Evolutionary conservation across 495 filamentous ascomycete genomes (phyloP), one percentile per base, ranked within the genome.

Genomic region (Halenospora varia): DNA sequence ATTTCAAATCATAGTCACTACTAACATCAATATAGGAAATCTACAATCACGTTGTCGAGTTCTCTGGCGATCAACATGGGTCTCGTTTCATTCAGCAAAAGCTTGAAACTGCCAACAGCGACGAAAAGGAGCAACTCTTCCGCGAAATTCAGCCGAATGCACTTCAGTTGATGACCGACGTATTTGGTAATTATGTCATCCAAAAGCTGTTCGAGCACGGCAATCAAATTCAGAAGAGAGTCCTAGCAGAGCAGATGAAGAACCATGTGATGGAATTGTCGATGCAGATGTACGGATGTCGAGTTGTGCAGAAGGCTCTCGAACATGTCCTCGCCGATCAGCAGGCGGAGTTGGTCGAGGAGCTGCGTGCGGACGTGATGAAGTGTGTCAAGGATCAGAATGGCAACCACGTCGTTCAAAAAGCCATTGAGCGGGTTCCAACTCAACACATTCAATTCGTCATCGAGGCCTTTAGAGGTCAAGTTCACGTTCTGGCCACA

Each of bases 131-230:
- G n/a, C 85, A 87, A 47, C 85, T 97, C 1, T 98, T 96, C 74
- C 77, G 77, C 0, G 95, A 97, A 67, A 88, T 98, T 39, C 78
- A 84, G 61, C 81, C 85, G 0, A 93, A 97, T 64, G 82, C 85
- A 9, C 63, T 96, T 39, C 91, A 92, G 67, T 74, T 97, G 42
- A 97, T 96, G 91, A 93, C 87, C 10, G 95, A 97, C 67, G 87
- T 97, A 13, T 97, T 96, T 67, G 94, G 94, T 17, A 98, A 98
- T 71, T 98, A 97, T 66, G 94, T 98, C 35, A 94, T 97, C 20
- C 94, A 98, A 65, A 97, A 97, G 68, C 84, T 97, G 60, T 97
- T 97, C 62, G 93, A 97, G 71, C 91, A 97, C 66, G 95, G 95
- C 25, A 96, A 92, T 60, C 93, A 96, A 68, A 78, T 83, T 6